Evolutionary conservation across 2,329 filamentous ascomycete species (phyloP).

Genomic region (Monilinia laxa): DNA sequence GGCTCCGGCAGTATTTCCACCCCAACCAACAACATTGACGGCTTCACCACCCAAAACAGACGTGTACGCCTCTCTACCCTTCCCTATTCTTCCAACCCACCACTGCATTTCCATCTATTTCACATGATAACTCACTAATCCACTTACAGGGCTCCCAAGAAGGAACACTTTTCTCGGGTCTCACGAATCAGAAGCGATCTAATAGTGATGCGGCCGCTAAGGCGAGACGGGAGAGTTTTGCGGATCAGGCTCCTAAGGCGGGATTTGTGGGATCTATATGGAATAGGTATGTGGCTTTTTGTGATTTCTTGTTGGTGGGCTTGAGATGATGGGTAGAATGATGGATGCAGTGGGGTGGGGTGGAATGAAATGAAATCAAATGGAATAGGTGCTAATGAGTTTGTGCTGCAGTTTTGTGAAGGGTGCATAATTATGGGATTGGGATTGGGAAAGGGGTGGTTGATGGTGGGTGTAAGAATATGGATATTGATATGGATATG

Average conservation of each 20-base stretch:
- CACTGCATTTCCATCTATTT: not conserved
- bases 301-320: not conserved
- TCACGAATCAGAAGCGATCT: conserved; percentile 48
- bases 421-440: not conserved
- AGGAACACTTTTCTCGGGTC: conserved; percentile 40
- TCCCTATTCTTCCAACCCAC: not conserved
- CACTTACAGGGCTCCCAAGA: conserved; percentile 25
- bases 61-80: conserved; percentile 28
- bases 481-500: not conserved
- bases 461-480: not conserved
- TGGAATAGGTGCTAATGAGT: not conserved
- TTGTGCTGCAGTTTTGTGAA: not conserved
- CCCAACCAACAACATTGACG: conserved; percentile 34
- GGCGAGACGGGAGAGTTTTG: conserved; percentile 45
- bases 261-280: conserved; percentile 42
- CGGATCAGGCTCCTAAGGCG: conserved; percentile 44
- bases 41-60: conserved; percentile 19
- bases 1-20: conserved; percentile 29
- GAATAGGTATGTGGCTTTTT: conserved; percentile 36
- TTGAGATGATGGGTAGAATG: not conserved
- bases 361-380: too few species aligned
- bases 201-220: conserved; percentile 41
- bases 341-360: too few species aligned
- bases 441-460: not conserved
- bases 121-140: not conserved